A percentile compares a stretch with the other conserved stretches of the same genome.
Evolutionary conservation across 169 alveolate genomes (phyloP).

Genomic region (Cryptosporidium ubiquitum): DNA sequence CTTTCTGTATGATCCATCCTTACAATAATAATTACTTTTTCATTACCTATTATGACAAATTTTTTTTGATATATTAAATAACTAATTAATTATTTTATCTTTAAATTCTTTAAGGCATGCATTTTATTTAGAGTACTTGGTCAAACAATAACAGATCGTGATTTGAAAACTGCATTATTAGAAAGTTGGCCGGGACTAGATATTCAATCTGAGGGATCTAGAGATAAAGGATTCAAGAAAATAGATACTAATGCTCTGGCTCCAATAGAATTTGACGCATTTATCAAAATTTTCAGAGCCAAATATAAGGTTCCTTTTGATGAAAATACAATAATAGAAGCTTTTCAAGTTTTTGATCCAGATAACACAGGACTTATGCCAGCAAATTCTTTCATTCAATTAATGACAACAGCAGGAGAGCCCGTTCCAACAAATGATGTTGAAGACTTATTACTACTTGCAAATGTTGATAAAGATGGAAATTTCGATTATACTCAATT

Average conservation of each 20-base stretch:
- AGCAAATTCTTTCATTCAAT: conserved; percentile 21
- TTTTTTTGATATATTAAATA: too few relatives aligned
- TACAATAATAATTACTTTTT: not conserved
- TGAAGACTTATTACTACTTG: conserved; percentile 52
- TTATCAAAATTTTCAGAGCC: conserved; percentile 62
- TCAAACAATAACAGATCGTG: conserved; percentile 59
- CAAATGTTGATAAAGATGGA: conserved; percentile 59
- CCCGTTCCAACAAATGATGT: conserved; percentile 65
- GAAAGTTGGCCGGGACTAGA: conserved; percentile 68
- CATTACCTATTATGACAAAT: not conserved
- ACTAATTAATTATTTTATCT: not conserved
- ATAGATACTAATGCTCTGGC: conserved; percentile 38
- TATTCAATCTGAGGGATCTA: not conserved
- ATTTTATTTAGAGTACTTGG: conserved; percentile 64
- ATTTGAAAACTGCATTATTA: conserved; percentile 14
- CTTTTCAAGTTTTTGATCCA: conserved; percentile 69
- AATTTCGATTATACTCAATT: conserved; percentile 62
- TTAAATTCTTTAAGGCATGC: conserved; percentile 19
- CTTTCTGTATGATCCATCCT: not conserved
- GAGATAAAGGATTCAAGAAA: not conserved
- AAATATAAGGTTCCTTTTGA: conserved; percentile 45
- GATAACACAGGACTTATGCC: conserved; percentile 65
- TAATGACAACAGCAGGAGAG: conserved; percentile 72
- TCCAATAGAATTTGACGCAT: conserved; percentile 68
- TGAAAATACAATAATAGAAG: conserved; percentile 59